Percentiles rank a stretch among this genome's conserved stretches.
Conservation (phyloP, 2,329 filamentous ascomycete genomes). For the Neonectria faginata region DNA sequence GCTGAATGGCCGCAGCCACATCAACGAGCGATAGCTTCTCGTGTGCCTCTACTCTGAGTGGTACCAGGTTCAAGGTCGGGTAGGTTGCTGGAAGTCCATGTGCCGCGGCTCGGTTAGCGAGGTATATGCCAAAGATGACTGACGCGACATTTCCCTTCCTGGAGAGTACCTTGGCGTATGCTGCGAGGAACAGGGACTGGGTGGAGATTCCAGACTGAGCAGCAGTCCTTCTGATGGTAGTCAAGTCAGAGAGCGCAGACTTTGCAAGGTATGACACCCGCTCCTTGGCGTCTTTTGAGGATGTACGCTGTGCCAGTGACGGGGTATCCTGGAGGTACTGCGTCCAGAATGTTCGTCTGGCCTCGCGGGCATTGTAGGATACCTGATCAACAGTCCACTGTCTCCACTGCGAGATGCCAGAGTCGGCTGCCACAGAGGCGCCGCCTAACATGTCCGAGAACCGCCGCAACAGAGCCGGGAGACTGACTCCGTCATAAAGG, state of each 20-base stretch:
- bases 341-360: slow-evolving; percentile 55
- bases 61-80: slow-evolving; percentile 84
- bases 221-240: slow-evolving; percentile 49
- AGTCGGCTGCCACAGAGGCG: background rate
- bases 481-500: slow-evolving; percentile 86
- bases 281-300: slow-evolving; percentile 21
- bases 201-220: slow-evolving; percentile 69
- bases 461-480: slow-evolving; percentile 70
- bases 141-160: slow-evolving; percentile 47
- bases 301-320: background rate
- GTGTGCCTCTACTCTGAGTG: slow-evolving; percentile 67
- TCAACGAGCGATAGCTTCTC: slow-evolving; percentile 53
- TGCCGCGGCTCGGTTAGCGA: slow-evolving; percentile 77
- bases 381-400: slow-evolving; percentile 33
- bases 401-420: slow-evolving; percentile 45
- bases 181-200: slow-evolving; percentile 81
- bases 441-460: slow-evolving; percentile 32
- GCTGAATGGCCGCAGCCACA: slow-evolving; percentile 72
- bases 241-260: slow-evolving; percentile 56
- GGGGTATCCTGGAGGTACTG: slow-evolving; percentile 50
- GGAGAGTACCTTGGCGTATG: slow-evolving; percentile 66
- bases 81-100: slow-evolving; percentile 62
- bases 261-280: slow-evolving; percentile 57
- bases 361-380: slow-evolving; percentile 14
- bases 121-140: slow-evolving; percentile 82